Evolutionary conservation across 768 basidiomycete species (phyloP).

Genomic region (Cubamyces lactineus): DNA sequence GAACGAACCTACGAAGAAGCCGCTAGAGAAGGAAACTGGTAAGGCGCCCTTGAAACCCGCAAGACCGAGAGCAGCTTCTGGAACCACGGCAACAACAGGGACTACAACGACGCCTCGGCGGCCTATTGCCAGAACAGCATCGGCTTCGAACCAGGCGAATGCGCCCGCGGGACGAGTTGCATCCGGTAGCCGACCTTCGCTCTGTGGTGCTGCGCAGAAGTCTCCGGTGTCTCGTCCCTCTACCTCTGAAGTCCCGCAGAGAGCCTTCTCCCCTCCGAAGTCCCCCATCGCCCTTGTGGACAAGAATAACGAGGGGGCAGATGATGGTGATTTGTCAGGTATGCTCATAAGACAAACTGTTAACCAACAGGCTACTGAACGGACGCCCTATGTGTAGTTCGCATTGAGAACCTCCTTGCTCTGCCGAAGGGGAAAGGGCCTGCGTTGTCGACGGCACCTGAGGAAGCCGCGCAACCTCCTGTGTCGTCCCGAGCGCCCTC

Average conservation of each 20-base stretch:
- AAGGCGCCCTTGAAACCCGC: constrained; percentile 4
- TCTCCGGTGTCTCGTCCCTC: constrained; percentile 5
- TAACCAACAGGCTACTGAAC: no score
- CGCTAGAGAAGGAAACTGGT: constrained; percentile 4
- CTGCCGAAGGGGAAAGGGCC: constrained; percentile 22
- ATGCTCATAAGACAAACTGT: background rate
- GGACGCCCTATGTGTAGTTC: constrained; percentile 3
- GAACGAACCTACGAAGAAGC: constrained; percentile 5
- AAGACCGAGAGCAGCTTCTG: constrained; percentile 9
- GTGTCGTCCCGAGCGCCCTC: constrained; percentile 7
- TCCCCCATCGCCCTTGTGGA: constrained; percentile 4
- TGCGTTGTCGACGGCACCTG: background rate
- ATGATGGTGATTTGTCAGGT: constrained; percentile 23
- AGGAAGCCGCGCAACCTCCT: constrained; percentile 1
- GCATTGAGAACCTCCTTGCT: constrained; percentile 23
- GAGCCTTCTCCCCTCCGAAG: constrained; percentile 27
- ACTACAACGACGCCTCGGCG: constrained; percentile 11
- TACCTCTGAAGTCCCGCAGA: constrained; percentile 9
- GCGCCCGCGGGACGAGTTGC: constrained; percentile 12
- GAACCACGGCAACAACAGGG: constrained; percentile 2
- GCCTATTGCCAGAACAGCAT: background rate
- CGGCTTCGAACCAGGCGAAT: background rate
- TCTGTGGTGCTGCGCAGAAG: constrained; percentile 1
- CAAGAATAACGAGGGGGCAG: background rate
- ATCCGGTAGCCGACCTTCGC: background rate